Conservation (phyloP, 1,139 yeast genomes). For the Hanseniaspora uvarum region DNA sequence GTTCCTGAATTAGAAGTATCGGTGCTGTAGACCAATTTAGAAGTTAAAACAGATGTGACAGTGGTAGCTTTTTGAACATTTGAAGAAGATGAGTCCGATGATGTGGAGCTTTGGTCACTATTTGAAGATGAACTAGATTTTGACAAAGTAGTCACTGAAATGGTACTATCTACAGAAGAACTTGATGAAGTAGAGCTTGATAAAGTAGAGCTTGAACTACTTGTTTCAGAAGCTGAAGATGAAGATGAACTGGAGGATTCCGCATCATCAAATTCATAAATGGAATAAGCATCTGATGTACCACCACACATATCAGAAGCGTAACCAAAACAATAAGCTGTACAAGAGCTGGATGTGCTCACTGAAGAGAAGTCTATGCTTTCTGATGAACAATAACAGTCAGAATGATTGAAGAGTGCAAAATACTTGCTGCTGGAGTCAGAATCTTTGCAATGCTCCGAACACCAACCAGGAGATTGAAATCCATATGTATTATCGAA, state of each 20-base stretch:
- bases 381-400: constrained; percentile 46
- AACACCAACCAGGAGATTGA: constrained; percentile 33
- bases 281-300: constrained; percentile 32
- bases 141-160: background rate
- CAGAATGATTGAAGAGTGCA: constrained; percentile 42
- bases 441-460: constrained; percentile 35
- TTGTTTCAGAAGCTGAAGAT: background rate
- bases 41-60: constrained; percentile 22
- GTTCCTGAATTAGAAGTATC: constrained; percentile 28
- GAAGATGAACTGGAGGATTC: constrained; percentile 8
- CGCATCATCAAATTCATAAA: constrained; percentile 30
- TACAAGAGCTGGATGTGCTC: constrained; percentile 28
- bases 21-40: constrained; percentile 27
- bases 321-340: constrained; percentile 32
- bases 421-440: constrained; percentile 43
- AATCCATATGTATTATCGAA: constrained; percentile 34
- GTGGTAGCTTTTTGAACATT: background rate
- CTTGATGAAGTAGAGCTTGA: constrained; percentile 4
- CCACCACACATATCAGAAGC: constrained; percentile 36
- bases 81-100: constrained; percentile 1
- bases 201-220: constrained; percentile 2
- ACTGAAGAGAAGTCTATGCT: constrained; percentile 32
- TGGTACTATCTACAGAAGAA: background rate
- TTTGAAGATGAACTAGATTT: constrained; percentile 2
- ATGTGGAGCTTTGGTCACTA: constrained; percentile 10